phyloP scores from a whole-genome alignment of 805 yeast genomes.

The Candida nonsorbophila region DNA sequence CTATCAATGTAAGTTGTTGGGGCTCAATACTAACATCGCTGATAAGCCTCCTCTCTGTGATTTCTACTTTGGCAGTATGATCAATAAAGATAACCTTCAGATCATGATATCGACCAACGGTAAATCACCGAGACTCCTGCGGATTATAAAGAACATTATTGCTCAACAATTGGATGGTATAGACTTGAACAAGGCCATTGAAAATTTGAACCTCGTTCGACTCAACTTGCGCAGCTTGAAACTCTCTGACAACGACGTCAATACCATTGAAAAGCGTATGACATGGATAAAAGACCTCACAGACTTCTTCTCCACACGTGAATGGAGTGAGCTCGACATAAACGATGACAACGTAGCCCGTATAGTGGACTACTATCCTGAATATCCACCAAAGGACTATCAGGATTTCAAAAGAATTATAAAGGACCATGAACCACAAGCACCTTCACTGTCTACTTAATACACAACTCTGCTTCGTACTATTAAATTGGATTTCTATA shows the following conservation, averaged over 20 bases:
- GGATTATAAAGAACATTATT: conserved; percentile 46
- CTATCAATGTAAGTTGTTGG: conserved; percentile 35
- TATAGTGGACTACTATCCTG: conserved; percentile 47
- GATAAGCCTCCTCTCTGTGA: conserved; percentile 83
- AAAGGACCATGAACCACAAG: no score
- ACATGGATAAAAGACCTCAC: conserved; percentile 63
- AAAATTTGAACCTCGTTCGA: conserved; percentile 54
- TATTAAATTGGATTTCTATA: no score
- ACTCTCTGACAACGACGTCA: conserved; percentile 42
- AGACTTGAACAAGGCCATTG: conserved; percentile 56
- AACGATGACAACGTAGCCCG: conserved; percentile 25
- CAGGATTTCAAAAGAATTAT: conserved; percentile 12
- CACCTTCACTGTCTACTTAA: no score
- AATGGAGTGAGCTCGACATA: conserved; percentile 50
- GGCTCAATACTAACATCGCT: conserved; percentile 71
- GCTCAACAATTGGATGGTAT: conserved; percentile 39
- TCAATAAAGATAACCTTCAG: conserved; percentile 66
- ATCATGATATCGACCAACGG: conserved; percentile 84
- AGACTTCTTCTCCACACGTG: conserved; percentile 50
- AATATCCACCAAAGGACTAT: conserved; percentile 37
- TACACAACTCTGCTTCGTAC: no score
- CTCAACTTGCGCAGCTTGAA: conserved; percentile 40
- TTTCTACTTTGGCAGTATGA: conserved; percentile 79
- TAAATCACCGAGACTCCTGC: conserved; percentile 70
- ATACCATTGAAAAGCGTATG: conserved; percentile 58